These are phyloP conservation scores for Aspergillus hortae DNA, from an alignment of 2,329 filamentous ascomycete species.

Conservation along the genomic window DNA sequence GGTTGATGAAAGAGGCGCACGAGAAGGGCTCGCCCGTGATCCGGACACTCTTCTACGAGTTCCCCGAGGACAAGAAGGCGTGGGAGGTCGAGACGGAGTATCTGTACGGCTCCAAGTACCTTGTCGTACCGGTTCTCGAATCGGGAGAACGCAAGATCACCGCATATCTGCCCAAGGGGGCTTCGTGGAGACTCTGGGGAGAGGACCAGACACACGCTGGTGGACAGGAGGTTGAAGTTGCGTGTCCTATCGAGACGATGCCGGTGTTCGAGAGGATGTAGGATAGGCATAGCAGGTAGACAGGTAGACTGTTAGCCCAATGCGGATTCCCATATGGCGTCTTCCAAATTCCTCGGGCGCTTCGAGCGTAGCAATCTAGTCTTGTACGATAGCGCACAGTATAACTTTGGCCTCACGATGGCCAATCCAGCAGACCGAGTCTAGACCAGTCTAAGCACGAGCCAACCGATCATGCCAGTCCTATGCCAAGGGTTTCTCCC, in stretches of 20 bases:
- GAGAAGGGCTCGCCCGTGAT: constrained; percentile 60
- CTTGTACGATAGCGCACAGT: too few relatives aligned
- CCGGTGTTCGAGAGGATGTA: constrained; percentile 41
- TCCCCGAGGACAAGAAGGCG: constrained; percentile 50
- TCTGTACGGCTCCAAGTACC: constrained; percentile 60
- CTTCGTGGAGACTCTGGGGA: constrained; percentile 44
- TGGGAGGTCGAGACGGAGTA: constrained; percentile 62
- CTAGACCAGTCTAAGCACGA: background rate
- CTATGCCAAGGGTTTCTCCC: too few relatives aligned
- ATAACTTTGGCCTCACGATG: background rate
- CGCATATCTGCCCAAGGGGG: constrained; percentile 53
- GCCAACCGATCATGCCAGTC: background rate
- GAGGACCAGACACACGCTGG: constrained; percentile 33
- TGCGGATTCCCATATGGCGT: too few relatives aligned
- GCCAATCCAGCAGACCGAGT: background rate
- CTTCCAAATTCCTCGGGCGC: too few relatives aligned
- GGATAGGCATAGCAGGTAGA: background rate
- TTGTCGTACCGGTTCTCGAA: constrained; percentile 56
- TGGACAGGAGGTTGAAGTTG: constrained; percentile 39
- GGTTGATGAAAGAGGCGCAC: constrained; percentile 59
- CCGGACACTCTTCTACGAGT: constrained; percentile 61
- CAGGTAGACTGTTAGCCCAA: background rate
- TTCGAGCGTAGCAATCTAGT: too few relatives aligned
- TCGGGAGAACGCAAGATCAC: constrained; percentile 42
- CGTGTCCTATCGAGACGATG: constrained; percentile 46